A percentile compares a stretch with the other conserved stretches of the same genome.
phyloP scores from a whole-genome alignment of 176 grass and related monocot species.

The Aegilops longissima region DNA sequence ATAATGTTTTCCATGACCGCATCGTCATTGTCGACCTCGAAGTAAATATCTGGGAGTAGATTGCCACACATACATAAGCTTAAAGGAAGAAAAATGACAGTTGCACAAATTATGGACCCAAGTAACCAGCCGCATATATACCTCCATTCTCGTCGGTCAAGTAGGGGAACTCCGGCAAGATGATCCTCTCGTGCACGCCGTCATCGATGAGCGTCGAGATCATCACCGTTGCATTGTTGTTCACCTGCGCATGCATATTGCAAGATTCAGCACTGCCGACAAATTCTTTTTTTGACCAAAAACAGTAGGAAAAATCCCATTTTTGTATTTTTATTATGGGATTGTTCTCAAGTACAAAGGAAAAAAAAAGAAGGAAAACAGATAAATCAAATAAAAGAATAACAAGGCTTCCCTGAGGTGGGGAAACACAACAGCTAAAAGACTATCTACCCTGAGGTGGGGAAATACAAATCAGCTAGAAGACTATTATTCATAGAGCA shows the following conservation, averaged over 20 bases:
- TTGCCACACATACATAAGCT: conserved; percentile 26
- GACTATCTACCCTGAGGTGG: no score
- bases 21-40: conserved; percentile 80
- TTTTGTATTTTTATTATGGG: no score
- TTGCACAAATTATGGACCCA: neutral
- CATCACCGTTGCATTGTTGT: conserved; percentile 75
- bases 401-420: no score
- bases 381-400: no score
- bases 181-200: conserved; percentile 58
- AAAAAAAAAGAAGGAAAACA: no score
- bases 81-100: conserved; percentile 30
- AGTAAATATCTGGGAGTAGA: conserved; percentile 88
- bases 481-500: no score
- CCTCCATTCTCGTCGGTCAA: conserved; percentile 94
- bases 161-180: conserved; percentile 70
- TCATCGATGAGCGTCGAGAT: conserved; percentile 58
- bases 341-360: no score
- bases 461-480: no score
- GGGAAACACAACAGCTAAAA: no score
- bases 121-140: conserved; percentile 35
- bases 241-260: conserved; percentile 52
- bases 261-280: neutral
- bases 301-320: no score
- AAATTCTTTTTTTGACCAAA: no score
- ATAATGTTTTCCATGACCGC: conserved; percentile 56